Conservation (phyloP, 768 basidiomycete genomes). For the Auricularia heimuer region DNA sequence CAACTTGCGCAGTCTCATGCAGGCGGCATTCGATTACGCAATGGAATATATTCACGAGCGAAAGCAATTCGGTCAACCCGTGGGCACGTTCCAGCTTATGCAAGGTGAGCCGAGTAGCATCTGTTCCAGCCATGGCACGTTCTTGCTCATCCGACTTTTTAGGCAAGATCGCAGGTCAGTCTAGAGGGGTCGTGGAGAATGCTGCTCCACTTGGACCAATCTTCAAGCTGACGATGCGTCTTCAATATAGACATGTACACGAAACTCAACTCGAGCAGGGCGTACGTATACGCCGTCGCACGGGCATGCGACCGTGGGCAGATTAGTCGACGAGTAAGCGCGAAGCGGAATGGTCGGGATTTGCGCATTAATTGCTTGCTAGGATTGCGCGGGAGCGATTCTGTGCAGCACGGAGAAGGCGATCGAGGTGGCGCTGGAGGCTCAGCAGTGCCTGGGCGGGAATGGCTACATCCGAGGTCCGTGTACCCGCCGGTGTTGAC, state of each 20-base stretch:
- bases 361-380: constrained; percentile 2
- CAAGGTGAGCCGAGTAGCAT: constrained; percentile 52
- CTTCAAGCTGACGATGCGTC: constrained; percentile 35
- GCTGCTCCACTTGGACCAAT: constrained; percentile 3
- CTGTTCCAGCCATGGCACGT: constrained; percentile 5
- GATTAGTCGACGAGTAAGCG: constrained; percentile 64
- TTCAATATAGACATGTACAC: constrained; percentile 84
- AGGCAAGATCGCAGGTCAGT: constrained; percentile 11
- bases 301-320: constrained; percentile 74
- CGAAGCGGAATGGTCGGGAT: background rate
- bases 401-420: constrained; percentile 88
- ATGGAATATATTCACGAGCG: constrained; percentile 88
- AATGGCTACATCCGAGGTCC: constrained; percentile 93
- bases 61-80: constrained; percentile 78
- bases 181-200: background rate
- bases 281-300: constrained; percentile 91
- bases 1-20: constrained; percentile 57
- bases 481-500: background rate
- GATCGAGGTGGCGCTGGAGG: constrained; percentile 83
- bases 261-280: constrained; percentile 74
- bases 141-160: background rate
- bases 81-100: constrained; percentile 92
- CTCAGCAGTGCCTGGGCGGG: constrained; percentile 88
- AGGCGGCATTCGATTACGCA: constrained; percentile 83
- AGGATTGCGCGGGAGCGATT: constrained; percentile 96